Evolutionary conservation across 352 stramenopile species (phyloP), one percentile per base, ranked within the genome.

Genomic region (Halophytophthora batemanensis): DNA sequence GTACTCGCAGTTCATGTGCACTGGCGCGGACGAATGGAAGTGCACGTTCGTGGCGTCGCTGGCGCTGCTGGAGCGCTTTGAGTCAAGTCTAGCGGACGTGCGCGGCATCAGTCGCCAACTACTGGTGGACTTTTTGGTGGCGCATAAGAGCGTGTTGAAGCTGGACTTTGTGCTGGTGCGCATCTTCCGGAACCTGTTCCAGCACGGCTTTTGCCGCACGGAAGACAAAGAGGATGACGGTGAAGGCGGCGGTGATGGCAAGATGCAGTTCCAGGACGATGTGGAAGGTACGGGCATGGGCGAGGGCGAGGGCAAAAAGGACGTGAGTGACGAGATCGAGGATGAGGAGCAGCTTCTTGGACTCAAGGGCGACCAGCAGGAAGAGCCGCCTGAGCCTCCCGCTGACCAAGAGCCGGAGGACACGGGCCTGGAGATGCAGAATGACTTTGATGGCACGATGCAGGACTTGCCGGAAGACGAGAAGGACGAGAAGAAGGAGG

Each of bases 301-400:
- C 28, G 96, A 99, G 86, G 98, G 98, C 18, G 96, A 99, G 43
- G 97, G 81, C 66, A 98, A 96, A 58, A 98, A 99, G 60, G 98
- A 99, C 71, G 97, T 99, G 19, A 99, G 92, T 17, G 87, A 99
- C 55, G 86, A 99, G 66, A 98, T 99, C 29, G 96, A 99, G 58
- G 98, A 99, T 54, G 98, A 99, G 75, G 98, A 99, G 38, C 98
- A 99, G 71, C 71, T 99, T n/a, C 73, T 99, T 2, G 98, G 97
- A 4, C 71, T 99, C 15, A 97, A 99, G 73, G 87, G 86, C 42
- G 95, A 98, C 13, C 78, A 96, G 25, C 69, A 95, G 35, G 57
- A 85, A 38, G 78, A 98, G 21, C 60, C 87, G 28, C 74, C 94
- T 21, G 79, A 97, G 46, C 59, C 86, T 49, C 56, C 60, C 6